A percentile compares a stretch with the other conserved stretches of the same genome.
Conservation (phyloP, 2,329 filamentous ascomycete species). For the Corynespora cassiicola region DNA sequence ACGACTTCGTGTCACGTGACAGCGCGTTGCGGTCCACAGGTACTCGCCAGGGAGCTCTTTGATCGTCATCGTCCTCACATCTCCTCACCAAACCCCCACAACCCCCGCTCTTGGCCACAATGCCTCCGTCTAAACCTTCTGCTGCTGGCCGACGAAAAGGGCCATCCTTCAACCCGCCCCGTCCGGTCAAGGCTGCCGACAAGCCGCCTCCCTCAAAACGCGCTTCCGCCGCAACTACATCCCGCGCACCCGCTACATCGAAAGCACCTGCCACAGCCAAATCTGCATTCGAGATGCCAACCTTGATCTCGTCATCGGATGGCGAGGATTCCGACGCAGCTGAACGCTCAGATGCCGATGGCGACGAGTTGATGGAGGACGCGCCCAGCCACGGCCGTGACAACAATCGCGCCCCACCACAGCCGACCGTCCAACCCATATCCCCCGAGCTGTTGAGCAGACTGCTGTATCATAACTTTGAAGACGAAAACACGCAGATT, state of each 20-base stretch:
- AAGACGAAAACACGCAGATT: conserved; percentile 50
- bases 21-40: too few species aligned
- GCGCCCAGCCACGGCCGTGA: conserved; percentile 13
- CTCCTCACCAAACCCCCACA: not conserved
- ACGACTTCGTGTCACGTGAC: too few species aligned
- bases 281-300: conserved; percentile 24
- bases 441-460: conserved; percentile 77
- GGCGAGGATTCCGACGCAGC: conserved; percentile 34
- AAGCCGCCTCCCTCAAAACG: conserved; percentile 29
- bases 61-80: too few species aligned
- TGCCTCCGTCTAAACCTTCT: conserved; percentile 33
- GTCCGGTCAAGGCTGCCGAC: conserved; percentile 34
- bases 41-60: too few species aligned
- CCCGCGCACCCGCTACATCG: conserved; percentile 22
- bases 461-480: conserved; percentile 81
- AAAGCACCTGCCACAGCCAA: conserved; percentile 30
- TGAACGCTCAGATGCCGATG: conserved; percentile 18
- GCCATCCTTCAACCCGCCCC: conserved; percentile 45
- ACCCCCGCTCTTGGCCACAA: conserved; percentile 7
- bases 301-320: conserved; percentile 39
- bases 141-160: conserved; percentile 32
- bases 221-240: conserved; percentile 19
- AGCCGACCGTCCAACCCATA: conserved; percentile 55
- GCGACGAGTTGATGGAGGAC: conserved; percentile 38
- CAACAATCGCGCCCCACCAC: conserved; percentile 16